Base-by-base conservation (phyloP, 768 basidiomycete species). In the Naganishia antarctica region DNA sequence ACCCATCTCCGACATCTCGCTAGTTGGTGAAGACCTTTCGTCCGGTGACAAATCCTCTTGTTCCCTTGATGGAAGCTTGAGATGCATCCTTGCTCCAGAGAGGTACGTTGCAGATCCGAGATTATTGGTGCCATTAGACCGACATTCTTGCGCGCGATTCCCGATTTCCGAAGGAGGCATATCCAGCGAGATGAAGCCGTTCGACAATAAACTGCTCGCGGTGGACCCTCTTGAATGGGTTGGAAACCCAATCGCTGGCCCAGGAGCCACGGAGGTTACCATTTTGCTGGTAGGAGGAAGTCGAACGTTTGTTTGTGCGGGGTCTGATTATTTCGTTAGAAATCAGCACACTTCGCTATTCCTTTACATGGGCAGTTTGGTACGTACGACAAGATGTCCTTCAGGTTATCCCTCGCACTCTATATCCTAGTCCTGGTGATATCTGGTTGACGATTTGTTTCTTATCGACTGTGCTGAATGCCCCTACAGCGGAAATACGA, bases 1-100 rank as follows among this genome's bases (percentile, higher is more conserved):
- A 18, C 21, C 34, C 23, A 2, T 15, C 4, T 41, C 53, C 4
- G n/a, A 15, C 2, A 25, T n/a, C 23, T 16, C 34, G 23, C 12
- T 26, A 21, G 23, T 48, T 16, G 46, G 25, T 0, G 23, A 18
- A 28, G 29, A n/a, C 13, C 32, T 40, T 37, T 47, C 48, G 11
- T 29, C 8, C 18, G n/a, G 21, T 32, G 31, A 7, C 7, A n/a
- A 29, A 31, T 44, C 50, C 37, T 63, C 62, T 13, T 34, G 31
- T 11, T 40, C 21, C 11, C 46, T 44, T 60, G 44, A 16, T 1
- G 62, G 62, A 13, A 63, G 41, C 40, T 45, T 63, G 9, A 63
- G 49, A 40, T 63, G 44, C 29, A 57, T 31, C 41, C 62, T 63
- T 12, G 62, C 62, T 0, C 49, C 62, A 2, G 62, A 63, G 13